Evolutionary conservation across 2,329 filamentous ascomycete genomes (phyloP).

Genomic region (Fusarium sp.): DNA sequence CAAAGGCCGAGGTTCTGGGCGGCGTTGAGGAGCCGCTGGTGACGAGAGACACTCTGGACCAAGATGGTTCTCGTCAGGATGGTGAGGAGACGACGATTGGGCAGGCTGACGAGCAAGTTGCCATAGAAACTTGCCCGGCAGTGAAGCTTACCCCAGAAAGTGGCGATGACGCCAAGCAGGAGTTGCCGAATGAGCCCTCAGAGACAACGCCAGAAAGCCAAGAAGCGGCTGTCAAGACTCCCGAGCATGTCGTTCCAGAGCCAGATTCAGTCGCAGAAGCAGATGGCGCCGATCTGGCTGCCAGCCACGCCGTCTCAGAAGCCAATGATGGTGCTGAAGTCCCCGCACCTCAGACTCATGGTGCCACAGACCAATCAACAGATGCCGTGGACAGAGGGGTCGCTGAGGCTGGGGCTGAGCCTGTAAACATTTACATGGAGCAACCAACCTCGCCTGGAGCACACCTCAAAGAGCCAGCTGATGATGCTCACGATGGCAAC

Average conservation of each 20-base stretch:
- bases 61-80: slow-evolving; percentile 3
- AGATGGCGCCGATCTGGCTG: background rate
- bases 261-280: slow-evolving; percentile 2
- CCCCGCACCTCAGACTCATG: slow-evolving; percentile 15
- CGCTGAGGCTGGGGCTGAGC: slow-evolving; percentile 10
- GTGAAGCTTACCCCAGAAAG: background rate
- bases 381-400: background rate
- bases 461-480: slow-evolving; percentile 10
- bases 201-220: background rate
- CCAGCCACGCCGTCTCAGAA: slow-evolving; percentile 8
- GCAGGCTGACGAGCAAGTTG: background rate
- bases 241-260: background rate
- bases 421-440: slow-evolving; percentile 19
- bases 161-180: slow-evolving; percentile 1
- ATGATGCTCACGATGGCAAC: slow-evolving; percentile 25
- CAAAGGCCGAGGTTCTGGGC: slow-evolving; percentile 19
- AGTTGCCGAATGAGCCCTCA: background rate
- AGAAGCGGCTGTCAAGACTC: background rate
- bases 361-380: slow-evolving; percentile 26
- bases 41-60: background rate
- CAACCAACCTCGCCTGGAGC: slow-evolving; percentile 8
- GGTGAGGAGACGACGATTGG: background rate
- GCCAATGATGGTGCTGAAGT: slow-evolving; percentile 6
- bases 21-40: slow-evolving; percentile 13
- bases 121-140: background rate